Evolutionary conservation across 805 yeast species (phyloP).

Genomic region (Starmerella bombi): DNA sequence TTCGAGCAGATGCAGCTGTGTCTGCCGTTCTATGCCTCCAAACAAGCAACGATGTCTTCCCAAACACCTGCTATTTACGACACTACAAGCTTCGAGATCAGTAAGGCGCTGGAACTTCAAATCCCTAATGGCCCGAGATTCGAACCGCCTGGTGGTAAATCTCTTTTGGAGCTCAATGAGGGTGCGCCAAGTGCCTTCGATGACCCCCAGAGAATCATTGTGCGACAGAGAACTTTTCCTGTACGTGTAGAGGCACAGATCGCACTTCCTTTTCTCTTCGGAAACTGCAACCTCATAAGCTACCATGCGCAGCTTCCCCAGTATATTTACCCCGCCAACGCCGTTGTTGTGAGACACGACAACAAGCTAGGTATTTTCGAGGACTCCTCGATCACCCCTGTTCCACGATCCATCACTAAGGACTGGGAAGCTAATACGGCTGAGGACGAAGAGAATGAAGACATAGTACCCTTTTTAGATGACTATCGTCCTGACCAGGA

Average conservation of each 20-base stretch:
- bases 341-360: conserved; percentile 20
- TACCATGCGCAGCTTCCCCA: conserved; percentile 40
- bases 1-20: background rate
- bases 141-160: conserved; percentile 49
- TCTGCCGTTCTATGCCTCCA: background rate
- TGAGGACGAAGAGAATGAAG: background rate
- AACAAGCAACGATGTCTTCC: background rate
- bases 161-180: conserved; percentile 56
- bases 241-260: conserved; percentile 72
- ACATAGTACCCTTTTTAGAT: conserved; percentile 26
- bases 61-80: conserved; percentile 29
- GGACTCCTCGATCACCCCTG: conserved; percentile 16
- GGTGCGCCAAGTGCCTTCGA: conserved; percentile 64
- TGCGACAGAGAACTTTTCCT: conserved; percentile 41
- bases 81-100: conserved; percentile 67
- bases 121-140: conserved; percentile 95
- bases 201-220: conserved; percentile 72
- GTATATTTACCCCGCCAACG: conserved; percentile 53
- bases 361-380: conserved; percentile 13
- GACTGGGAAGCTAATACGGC: background rate
- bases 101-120: conserved; percentile 76
- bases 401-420: background rate
- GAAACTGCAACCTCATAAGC: conserved; percentile 41
- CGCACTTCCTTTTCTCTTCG: conserved; percentile 76
- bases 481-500: conserved; percentile 32